A percentile compares a stretch with the other conserved stretches of the same genome.
Evolutionary conservation across 495 filamentous ascomycete species (phyloP).

Genomic region (Chaetomium fimeti): DNA sequence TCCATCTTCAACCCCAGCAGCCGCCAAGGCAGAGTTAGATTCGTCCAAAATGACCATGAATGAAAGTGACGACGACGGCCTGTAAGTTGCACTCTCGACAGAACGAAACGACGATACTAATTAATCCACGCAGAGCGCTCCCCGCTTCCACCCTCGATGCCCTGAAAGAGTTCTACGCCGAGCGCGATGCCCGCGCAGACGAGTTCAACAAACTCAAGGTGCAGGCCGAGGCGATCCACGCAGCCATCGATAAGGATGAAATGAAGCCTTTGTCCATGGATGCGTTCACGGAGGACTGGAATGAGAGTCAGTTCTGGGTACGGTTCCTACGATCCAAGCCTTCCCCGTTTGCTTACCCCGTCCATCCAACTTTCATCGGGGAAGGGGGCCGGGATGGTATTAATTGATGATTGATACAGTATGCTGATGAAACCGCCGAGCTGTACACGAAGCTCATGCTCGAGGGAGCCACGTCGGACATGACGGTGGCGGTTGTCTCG

Average conservation of each 20-base stretch:
- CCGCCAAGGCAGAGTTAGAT: not conserved
- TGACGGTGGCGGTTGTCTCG: constrained; percentile 65
- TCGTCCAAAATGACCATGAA: constrained; percentile 28
- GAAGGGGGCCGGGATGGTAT: not conserved
- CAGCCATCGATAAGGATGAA: constrained; percentile 5
- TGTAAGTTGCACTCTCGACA: constrained; percentile 33
- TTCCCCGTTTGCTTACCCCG: not conserved
- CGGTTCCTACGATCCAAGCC: constrained; percentile 14
- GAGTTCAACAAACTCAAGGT: constrained; percentile 61
- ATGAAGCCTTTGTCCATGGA: constrained; percentile 59
- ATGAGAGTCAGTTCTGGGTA: constrained; percentile 78
- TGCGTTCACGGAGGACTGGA: constrained; percentile 76
- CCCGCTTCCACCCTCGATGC: constrained; percentile 60
- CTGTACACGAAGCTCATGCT: constrained; percentile 62
- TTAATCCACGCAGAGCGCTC: constrained; percentile 46
- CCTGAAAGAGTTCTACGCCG: constrained; percentile 65
- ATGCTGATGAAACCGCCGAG: constrained; percentile 65
- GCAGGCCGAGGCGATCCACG: constrained; percentile 47
- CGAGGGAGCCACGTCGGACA: constrained; percentile 50
- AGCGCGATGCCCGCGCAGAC: constrained; percentile 59
- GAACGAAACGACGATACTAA: not conserved
- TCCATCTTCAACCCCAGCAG: not conserved
- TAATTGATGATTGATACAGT: constrained; percentile 46
- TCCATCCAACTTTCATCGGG: not conserved
- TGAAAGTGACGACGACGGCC: constrained; percentile 43